phyloP scores from a whole-genome alignment of 2,329 filamentous ascomycete species.

The Ophiostoma ulmi region DNA sequence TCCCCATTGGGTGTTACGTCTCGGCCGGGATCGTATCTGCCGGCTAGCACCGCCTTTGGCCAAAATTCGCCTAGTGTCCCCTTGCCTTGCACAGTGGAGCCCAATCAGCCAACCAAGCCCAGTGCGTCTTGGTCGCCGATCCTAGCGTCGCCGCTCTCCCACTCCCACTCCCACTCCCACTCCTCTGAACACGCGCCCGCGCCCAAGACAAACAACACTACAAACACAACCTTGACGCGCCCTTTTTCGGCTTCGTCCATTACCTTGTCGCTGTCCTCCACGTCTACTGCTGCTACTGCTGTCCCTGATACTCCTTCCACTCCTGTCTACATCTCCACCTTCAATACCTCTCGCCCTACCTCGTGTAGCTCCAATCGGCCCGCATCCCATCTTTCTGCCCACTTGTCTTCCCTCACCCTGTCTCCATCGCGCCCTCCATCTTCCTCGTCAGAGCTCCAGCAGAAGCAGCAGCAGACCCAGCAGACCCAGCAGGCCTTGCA shows the following conservation, averaged over 20 bases:
- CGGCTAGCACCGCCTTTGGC: background rate
- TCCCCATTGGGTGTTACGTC: background rate
- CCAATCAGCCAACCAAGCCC: constrained; percentile 22
- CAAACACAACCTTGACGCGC: background rate
- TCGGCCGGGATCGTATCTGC: background rate
- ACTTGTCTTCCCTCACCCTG: constrained; percentile 3
- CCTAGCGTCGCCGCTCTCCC: constrained; percentile 18
- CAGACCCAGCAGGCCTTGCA: background rate
- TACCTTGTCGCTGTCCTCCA: background rate
- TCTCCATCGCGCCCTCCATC: background rate
- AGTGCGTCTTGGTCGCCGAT: constrained; percentile 22
- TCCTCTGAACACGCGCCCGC: background rate
- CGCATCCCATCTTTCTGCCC: background rate
- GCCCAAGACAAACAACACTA: background rate
- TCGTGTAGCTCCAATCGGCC: background rate
- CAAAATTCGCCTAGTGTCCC: background rate
- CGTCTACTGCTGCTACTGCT: background rate
- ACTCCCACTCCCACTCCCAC: background rate
- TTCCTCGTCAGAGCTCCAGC: background rate
- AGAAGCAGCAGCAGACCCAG: background rate
- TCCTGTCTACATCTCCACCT: background rate
- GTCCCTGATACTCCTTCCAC: background rate
- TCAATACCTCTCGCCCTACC: background rate
- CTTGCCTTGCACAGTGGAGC: constrained; percentile 7
- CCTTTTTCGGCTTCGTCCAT: constrained; percentile 13